Conservation (phyloP, 371 early-diverging fungal species). For the Rhizomucor miehei region DNA sequence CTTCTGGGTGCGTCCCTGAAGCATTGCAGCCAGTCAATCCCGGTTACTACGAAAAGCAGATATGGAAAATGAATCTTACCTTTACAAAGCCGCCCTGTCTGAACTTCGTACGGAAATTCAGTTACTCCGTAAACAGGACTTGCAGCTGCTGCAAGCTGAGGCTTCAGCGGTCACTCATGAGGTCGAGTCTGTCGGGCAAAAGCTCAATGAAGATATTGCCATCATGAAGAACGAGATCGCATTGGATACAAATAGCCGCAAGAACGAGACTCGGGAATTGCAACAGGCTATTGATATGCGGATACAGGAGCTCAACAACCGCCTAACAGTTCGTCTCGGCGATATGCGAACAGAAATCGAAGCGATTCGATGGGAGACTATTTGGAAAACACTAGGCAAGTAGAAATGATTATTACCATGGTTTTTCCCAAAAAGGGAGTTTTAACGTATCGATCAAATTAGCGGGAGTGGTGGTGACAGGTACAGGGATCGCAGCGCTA, state of each 20-base stretch:
- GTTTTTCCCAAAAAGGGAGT: no score
- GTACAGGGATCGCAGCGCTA: slow-evolving; percentile 30
- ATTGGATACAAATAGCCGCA: slow-evolving; percentile 86
- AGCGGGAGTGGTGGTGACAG: slow-evolving; percentile 37
- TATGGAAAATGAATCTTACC: slow-evolving; percentile 55
- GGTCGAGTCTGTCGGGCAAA: slow-evolving; percentile 70
- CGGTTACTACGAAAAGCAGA: slow-evolving; percentile 34
- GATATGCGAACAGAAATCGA: slow-evolving; percentile 86
- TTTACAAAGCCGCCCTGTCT: slow-evolving; percentile 72
- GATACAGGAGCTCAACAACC: slow-evolving; percentile 82
- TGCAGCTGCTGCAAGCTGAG: slow-evolving; percentile 69
- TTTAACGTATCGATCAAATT: neutral
- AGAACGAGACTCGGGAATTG: slow-evolving; percentile 75
- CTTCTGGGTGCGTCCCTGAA: neutral
- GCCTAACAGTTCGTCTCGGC: slow-evolving; percentile 72
- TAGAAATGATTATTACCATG: neutral
- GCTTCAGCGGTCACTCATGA: slow-evolving; percentile 69
- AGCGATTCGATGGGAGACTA: slow-evolving; percentile 77
- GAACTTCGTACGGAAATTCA: slow-evolving; percentile 86
- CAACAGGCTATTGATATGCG: slow-evolving; percentile 75
- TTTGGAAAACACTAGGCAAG: slow-evolving; percentile 63
- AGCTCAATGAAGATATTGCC: slow-evolving; percentile 69
- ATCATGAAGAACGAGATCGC: slow-evolving; percentile 80
- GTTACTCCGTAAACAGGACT: slow-evolving; percentile 81
- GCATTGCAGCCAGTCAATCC: slow-evolving; percentile 9